Conservation (phyloP, 768 basidiomycete genomes). For the Holtermanniella nyarrowii region DNA sequence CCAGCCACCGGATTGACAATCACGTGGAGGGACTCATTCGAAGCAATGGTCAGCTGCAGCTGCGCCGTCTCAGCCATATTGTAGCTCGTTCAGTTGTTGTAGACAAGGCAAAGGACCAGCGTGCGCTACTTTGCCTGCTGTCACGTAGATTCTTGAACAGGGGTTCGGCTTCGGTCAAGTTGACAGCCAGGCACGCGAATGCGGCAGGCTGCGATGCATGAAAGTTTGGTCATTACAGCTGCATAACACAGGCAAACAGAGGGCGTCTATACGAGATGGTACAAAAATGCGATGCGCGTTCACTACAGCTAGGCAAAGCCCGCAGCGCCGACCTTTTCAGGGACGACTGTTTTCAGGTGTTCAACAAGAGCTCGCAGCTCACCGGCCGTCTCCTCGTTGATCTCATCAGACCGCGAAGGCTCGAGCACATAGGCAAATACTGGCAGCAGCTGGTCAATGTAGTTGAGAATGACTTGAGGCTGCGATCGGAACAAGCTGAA, state of each 20-base stretch:
- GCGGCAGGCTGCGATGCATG: too few relatives aligned
- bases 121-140: too few relatives aligned
- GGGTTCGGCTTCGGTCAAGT: too few relatives aligned
- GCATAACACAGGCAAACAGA: too few relatives aligned
- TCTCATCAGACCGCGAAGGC: constrained; percentile 60
- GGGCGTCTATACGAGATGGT: not conserved
- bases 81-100: too few relatives aligned
- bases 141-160: too few relatives aligned
- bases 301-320: constrained; percentile 42
- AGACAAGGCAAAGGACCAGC: too few relatives aligned
- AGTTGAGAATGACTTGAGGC: constrained; percentile 57
- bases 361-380: constrained; percentile 65
- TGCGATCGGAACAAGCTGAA: constrained; percentile 77
- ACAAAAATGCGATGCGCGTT: not conserved
- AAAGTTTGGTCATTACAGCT: too few relatives aligned
- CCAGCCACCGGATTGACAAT: constrained; percentile 73
- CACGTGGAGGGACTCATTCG: too few relatives aligned
- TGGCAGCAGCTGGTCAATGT: constrained; percentile 65
- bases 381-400: constrained; percentile 65
- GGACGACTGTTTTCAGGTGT: constrained; percentile 62
- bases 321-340: constrained; percentile 68
- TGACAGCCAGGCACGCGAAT: too few relatives aligned
- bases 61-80: too few relatives aligned
- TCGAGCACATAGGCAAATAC: constrained; percentile 77
- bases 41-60: too few relatives aligned